A percentile compares a stretch with the other conserved stretches of the same genome.
These are phyloP conservation scores for Sugiyamaella qingdaonensis DNA, from an alignment of 805 yeast species.

Conservation along the genomic window DNA sequence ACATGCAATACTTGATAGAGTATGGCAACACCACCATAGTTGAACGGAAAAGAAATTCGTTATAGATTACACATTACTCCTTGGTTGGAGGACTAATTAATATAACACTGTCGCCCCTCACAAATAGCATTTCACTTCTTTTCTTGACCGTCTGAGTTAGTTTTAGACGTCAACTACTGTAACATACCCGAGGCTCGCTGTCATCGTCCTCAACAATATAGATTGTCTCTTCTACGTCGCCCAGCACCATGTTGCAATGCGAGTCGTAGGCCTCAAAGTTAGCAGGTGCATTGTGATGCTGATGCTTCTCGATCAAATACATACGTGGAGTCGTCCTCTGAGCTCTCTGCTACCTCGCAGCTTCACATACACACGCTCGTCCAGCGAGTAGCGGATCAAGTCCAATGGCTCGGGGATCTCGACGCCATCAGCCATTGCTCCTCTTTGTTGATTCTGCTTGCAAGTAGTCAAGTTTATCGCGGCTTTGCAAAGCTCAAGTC, in stretches of 20 bases:
- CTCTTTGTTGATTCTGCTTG: neutral
- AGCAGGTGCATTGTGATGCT: neutral
- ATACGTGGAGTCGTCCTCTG: conserved; percentile 78
- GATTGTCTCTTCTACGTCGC: conserved; percentile 86
- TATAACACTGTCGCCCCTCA: conserved; percentile 97
- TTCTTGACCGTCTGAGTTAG: conserved; percentile 44
- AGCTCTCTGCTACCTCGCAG: conserved; percentile 92
- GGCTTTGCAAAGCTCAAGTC: too few species aligned
- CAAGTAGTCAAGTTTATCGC: too few species aligned
- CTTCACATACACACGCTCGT: conserved; percentile 82
- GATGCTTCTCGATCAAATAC: conserved; percentile 27
- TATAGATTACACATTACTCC: conserved; percentile 4
- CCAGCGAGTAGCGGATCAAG: conserved; percentile 76
- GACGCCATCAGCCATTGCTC: conserved; percentile 11
- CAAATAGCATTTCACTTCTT: conserved; percentile 79
- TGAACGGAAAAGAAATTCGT: neutral
- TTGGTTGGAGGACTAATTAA: conserved; percentile 52
- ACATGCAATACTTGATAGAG: neutral
- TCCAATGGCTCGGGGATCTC: conserved; percentile 75
- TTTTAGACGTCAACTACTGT: neutral
- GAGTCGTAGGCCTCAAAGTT: conserved; percentile 71
- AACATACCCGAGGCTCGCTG: conserved; percentile 38
- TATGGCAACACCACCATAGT: neutral
- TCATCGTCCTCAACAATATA: conserved; percentile 52
- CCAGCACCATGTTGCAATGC: conserved; percentile 92